Base-by-base conservation (phyloP, 768 basidiomycete species). In the Kwoniella bestiolae region DNA sequence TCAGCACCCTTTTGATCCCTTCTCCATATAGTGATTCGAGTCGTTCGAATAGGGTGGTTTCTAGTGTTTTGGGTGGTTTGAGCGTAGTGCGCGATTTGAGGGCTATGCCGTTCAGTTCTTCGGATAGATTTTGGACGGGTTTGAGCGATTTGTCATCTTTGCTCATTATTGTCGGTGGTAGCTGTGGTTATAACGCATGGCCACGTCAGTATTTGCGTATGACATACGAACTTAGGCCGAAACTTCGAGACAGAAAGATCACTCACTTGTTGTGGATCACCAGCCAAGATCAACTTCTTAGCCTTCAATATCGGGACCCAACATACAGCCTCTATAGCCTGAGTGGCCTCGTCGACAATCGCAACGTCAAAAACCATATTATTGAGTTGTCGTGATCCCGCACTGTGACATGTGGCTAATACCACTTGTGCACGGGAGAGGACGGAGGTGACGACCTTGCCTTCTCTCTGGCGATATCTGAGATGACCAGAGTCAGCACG, bases 261-360 rank as follows among this genome's bases (percentile, higher is more conserved):
- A 52, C 71, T 38, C 46, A 77, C 78, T 55, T 80, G 95, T 85
- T 92, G 90, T 1, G 94, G 94, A 81, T 97, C 95, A 0, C 95
- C 95, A 1, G 94, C 94, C 26, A 96, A 83, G 14, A 94, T 90
- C 53, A 94, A 83, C 79, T 93, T 95, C 82, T 88, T 90, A 1
- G 88, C 90, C 79, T 94, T 95, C 81, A 94, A 87, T 60, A 97
- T 90, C 0, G 96, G 94, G 32, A 98, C 87, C 94, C 95, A 97
- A 82, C 94, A 97, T 4, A 94, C 94, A 25, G 94, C 92, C 82
- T 99, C 95, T 14, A 96, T 76, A 3, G 94, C 95, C 79, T 98
- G 96, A 0, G 96, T 97, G 0, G 96, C 96, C 82, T 99, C 96
- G 71, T 99, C 96, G 59, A 99, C 94, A 50, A 99, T 90, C 11